Conservation (phyloP, 2,329 filamentous ascomycete species). For the Penicillium sp. region DNA sequence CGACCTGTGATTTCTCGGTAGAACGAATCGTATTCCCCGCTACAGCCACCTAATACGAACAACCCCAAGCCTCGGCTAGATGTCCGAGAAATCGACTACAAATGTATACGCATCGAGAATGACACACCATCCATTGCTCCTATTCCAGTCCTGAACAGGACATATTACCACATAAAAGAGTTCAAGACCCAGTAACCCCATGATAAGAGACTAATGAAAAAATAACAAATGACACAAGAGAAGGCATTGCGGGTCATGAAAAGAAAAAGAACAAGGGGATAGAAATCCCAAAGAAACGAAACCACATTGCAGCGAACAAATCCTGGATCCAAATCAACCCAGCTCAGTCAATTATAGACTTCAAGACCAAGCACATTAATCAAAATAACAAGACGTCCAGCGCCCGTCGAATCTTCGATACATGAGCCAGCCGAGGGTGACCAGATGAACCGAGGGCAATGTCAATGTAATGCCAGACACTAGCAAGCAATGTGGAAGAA, state of each 20-base stretch:
- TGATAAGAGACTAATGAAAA: constrained; percentile 12
- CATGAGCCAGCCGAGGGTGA: neutral
- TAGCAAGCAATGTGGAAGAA: neutral
- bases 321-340: neutral
- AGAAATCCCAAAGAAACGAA: constrained; percentile 2
- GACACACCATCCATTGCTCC: constrained; percentile 9
- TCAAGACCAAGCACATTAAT: neutral
- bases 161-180: constrained; percentile 11
- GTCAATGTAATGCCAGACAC: neutral
- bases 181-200: constrained; percentile 17
- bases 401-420: neutral
- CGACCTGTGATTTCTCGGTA: neutral
- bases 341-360: neutral
- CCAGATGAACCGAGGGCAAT: neutral
- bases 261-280: constrained; percentile 3
- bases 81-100: neutral
- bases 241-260: constrained; percentile 28
- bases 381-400: constrained; percentile 2
- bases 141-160: constrained; percentile 5
- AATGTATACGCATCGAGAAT: neutral
- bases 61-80: neutral
- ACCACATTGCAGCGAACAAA: constrained; percentile 2
- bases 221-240: constrained; percentile 12
- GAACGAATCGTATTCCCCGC: neutral
- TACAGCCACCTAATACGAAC: neutral